phyloP scores from a whole-genome alignment of 208 protist genomes.

The Angomonas desouzai region DNA sequence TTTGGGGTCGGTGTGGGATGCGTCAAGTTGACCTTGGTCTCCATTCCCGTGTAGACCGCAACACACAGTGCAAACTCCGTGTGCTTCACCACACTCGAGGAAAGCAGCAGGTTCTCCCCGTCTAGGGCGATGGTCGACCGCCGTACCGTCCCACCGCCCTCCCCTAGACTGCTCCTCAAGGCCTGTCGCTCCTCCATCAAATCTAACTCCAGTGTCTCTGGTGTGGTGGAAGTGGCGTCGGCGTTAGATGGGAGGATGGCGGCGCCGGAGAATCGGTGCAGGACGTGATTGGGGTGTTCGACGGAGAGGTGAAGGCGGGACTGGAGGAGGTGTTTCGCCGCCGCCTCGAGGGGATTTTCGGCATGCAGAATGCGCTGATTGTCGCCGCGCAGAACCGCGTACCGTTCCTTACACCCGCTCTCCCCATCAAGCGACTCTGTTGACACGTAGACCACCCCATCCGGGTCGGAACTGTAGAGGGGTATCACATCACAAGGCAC shows the following conservation, averaged over 20 bases:
- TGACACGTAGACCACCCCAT: conserved; percentile 70
- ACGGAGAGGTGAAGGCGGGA: background rate
- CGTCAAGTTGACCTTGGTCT: conserved; percentile 91
- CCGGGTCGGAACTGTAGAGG: conserved; percentile 62
- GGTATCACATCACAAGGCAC: conserved; percentile 89
- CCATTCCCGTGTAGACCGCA: conserved; percentile 89
- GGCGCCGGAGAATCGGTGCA: background rate
- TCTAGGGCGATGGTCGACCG: conserved; percentile 28
- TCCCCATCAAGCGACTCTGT: conserved; percentile 93
- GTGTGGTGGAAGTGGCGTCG: background rate
- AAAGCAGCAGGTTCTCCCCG: conserved; percentile 72
- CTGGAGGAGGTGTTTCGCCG: background rate
- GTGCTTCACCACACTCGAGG: conserved; percentile 73
- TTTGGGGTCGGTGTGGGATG: conserved; percentile 75
- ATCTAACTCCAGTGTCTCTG: background rate
- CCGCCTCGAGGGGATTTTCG: background rate
- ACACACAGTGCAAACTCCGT: conserved; percentile 79
- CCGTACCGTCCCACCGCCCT: conserved; percentile 10
- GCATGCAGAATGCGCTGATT: background rate
- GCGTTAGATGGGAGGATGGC: background rate
- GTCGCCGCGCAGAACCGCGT: conserved; percentile 41
- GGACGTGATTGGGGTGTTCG: background rate
- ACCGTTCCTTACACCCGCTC: conserved; percentile 70
- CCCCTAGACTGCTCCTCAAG: background rate
- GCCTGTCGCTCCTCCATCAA: background rate